Evolutionary conservation across 345 rosid species (phyloP), one percentile per base, ranked within the genome.

Genomic region (Corchorus olitorius): DNA sequence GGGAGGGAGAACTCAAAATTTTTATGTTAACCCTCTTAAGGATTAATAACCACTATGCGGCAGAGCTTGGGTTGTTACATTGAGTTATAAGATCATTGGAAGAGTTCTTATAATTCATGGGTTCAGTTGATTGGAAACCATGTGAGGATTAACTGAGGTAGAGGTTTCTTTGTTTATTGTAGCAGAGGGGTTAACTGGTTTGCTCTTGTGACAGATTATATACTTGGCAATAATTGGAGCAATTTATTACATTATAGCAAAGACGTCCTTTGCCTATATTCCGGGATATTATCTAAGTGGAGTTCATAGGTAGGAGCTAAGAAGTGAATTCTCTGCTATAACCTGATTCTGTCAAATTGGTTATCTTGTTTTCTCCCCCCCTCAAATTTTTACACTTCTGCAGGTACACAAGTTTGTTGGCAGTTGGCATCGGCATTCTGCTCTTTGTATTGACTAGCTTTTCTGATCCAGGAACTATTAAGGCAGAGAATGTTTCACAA

Each of bases 381-480:
- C 20, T 60, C 16, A 60, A 45, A 73, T 56, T 80, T 72, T 43
- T 70, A 27, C 77, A 37, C 33, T 54, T 74, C 76, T 89, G 81
- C 82, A 94, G 98, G 91, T 87, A 89, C 81, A 79, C 74, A 53
- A 91, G 98, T 90, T 72, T 88, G 65, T 34, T 87, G 85, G 97
- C 88, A 19, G 92, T 91, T 80, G 87, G 79, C 73, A 69, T 93
- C 10, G 98, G 98, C 80, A 75, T 94, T 74, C 43, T 91, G 46
- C 88, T 94, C 71, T 93, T 94, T 78, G 39, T 94, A 66, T 85
- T 90, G 73, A 86, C 97, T 34, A 88, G 98, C 92, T 91, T 90
- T 88, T 86, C 94, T 74, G 98, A 94, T 86, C 98, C 98, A 27
- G 98, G 99, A 74, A 90, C 89, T 15, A 91, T 94, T 73, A 89